phyloP scores from a whole-genome alignment of 2,329 filamentous ascomycete genomes.

The Penicillium frequentans region DNA sequence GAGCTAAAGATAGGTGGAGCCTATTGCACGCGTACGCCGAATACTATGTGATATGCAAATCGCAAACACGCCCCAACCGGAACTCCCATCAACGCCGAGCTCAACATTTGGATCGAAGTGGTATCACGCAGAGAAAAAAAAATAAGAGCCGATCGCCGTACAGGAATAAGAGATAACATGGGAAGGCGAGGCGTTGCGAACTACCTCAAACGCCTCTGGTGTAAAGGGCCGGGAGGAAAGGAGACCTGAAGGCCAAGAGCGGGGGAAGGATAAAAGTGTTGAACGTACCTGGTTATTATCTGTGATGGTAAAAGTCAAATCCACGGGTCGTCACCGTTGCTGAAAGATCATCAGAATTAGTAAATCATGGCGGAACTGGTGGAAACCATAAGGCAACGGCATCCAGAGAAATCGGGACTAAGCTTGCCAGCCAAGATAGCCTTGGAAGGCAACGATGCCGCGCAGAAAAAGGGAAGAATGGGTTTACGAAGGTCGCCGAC shows the following conservation, averaged over 20 bases:
- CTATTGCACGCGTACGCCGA: neutral
- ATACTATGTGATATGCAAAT: neutral
- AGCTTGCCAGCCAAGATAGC: neutral
- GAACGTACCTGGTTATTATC: neutral
- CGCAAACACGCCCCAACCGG: neutral
- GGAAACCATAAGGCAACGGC: no score
- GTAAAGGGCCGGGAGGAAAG: neutral
- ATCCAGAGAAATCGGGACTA: neutral
- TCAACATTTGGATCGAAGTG: constrained; percentile 4
- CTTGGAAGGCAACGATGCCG: neutral
- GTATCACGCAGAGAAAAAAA: constrained; percentile 3
- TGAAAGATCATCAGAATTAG: neutral
- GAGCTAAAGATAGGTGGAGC: neutral
- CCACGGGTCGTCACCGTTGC: neutral
- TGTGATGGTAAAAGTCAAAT: neutral
- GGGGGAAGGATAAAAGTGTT: neutral
- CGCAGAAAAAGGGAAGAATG: constrained; percentile 3
- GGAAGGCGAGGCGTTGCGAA: neutral
- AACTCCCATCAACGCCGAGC: neutral
- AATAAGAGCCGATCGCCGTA: neutral
- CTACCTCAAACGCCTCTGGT: neutral
- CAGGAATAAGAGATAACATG: neutral
- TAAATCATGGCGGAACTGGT: neutral
- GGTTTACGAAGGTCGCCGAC: constrained; percentile 49
- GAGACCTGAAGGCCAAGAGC: neutral